Conservation (phyloP, 257 asterid genomes). For the Gentiana straminea region DNA sequence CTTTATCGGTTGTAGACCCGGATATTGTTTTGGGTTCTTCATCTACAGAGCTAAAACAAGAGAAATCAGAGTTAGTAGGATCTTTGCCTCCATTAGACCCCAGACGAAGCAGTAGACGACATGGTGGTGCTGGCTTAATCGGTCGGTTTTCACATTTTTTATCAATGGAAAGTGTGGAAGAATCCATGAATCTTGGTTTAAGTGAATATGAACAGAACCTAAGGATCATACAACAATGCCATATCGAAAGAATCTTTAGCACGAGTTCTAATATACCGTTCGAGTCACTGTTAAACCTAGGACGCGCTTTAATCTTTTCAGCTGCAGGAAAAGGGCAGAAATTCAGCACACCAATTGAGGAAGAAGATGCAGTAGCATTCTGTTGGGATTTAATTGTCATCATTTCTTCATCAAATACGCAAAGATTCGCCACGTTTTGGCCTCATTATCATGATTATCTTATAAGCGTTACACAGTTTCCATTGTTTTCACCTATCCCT, state of each 20-base stretch:
- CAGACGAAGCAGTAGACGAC: slow-evolving; percentile 23
- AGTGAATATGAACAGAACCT: slow-evolving; percentile 79
- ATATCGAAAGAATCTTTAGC: slow-evolving; percentile 70
- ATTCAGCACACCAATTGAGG: slow-evolving; percentile 79
- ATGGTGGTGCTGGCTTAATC: slow-evolving; percentile 34
- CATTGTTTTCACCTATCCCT: slow-evolving; percentile 68
- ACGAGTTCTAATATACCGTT: slow-evolving; percentile 57
- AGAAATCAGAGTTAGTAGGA: slow-evolving; percentile 19
- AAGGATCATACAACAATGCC: slow-evolving; percentile 74
- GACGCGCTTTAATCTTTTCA: slow-evolving; percentile 67
- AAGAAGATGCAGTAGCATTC: slow-evolving; percentile 73
- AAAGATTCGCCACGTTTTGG: slow-evolving; percentile 63
- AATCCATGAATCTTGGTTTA: slow-evolving; percentile 61
- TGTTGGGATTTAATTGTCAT: slow-evolving; percentile 75
- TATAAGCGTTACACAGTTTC: slow-evolving; percentile 62
- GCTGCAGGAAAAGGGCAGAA: slow-evolving; percentile 83
- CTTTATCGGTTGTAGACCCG: slow-evolving; percentile 50
- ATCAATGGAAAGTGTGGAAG: slow-evolving; percentile 82
- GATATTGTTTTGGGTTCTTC: slow-evolving; percentile 18
- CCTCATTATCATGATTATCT: slow-evolving; percentile 72
- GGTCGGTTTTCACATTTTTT: slow-evolving; percentile 50
- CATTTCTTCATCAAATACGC: slow-evolving; percentile 41
- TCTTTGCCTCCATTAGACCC: slow-evolving; percentile 22
- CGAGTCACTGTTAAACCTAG: slow-evolving; percentile 61
- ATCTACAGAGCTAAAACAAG: slow-evolving; percentile 7